Evolutionary conservation across 805 yeast species (phyloP), one percentile per base, ranked within the genome.

Genomic region (Candida boleticola): DNA sequence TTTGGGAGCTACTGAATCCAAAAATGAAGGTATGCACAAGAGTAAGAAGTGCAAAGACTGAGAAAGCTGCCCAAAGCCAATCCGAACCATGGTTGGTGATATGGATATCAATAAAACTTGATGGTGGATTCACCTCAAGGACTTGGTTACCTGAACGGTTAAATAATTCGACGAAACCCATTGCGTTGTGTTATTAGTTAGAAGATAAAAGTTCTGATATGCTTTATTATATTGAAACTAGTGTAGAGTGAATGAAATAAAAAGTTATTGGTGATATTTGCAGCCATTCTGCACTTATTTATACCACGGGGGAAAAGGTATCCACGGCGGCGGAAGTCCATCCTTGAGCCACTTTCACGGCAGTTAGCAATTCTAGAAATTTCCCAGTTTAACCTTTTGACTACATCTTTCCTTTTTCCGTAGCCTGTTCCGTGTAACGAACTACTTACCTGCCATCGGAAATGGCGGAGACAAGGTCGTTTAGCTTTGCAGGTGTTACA

Each of bases 1-100:
- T 53, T 23, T 46, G 37, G 19, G 58, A 52, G 21, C 50, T 46
- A 17, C 61, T 54, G 29, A 62, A 53, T 11, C 52, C 54, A 37
- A 54, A 64, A 33, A 59, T 32, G 6, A 49, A 43, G 16, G 51
- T 56, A 42, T 61, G 60, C 22, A 47, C 51, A 30, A 65, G 37
- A 13, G 77, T 54, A n/a, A 69, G 54, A 0, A 69, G 37, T 16
- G 66, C 66, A 50, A 79, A 73, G 29, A 78, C 40, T 3, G 76
- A 57, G 52, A 82, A 80, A 11, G 66, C 82, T 1, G 86, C 74
- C 85, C 85, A 82, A 49, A 76, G 67, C 85, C 85, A 82, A 57
- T 77, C 77, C 6, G 85, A 79, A 56, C 88, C 86, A 51, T 75
- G 78, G 11, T 55, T 46, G 10, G 84, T 80, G 26, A 82, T 45